Evolutionary conservation across 148 eudicot genomes (phyloP), one percentile per base, ranked within the genome.

Genomic region (Rhododendron kiyosumense): DNA sequence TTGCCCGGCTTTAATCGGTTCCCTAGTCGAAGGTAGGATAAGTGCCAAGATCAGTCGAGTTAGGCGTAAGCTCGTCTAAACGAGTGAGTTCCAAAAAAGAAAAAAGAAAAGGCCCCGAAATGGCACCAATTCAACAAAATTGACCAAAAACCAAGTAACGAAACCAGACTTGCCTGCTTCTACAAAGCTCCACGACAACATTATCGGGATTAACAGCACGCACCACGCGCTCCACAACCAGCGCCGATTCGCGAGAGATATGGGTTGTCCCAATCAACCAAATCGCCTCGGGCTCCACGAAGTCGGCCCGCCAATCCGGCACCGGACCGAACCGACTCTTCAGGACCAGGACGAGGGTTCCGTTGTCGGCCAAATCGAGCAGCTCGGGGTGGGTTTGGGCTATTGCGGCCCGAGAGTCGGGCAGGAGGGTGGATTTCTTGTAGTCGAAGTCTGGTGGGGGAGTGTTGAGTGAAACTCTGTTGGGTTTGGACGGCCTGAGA

Each of bases 181-280:
- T 92, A 20, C 98, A 97, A 38, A 97, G 98, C 91, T 97, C 99
- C 59, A 95, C 98, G n/a, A 97, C 99, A 36, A 97, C 98, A 88
- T 92, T 95, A 57, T 97, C 98, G 14, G 99, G 99, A 89, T 63
- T 85, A n/a, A 94, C 82, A 28, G 91, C 89, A 81, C 93, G 87
- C 48, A 95, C 92, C 54, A 97, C 97, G 77, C 99, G 92, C 75
- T 91, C 93, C 54, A 97, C 98, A 73, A 94, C 93, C 43, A 69
- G 49, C 69, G 93, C 89, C 0, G 98, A 95, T 61, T 87, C 87
- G 38, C 43, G 65, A 63, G 93, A 93, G 85, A 94, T 85, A 88
- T 97, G 99, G 38, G 84, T 91, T 0, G 99, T 95, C 48, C 98
- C 98, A 6, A 97, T 71, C 83, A 94, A 78, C 99, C 99, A 97